Conservation (phyloP, 2,329 filamentous ascomycete genomes). For the Ceratocystis ficicola region DNA sequence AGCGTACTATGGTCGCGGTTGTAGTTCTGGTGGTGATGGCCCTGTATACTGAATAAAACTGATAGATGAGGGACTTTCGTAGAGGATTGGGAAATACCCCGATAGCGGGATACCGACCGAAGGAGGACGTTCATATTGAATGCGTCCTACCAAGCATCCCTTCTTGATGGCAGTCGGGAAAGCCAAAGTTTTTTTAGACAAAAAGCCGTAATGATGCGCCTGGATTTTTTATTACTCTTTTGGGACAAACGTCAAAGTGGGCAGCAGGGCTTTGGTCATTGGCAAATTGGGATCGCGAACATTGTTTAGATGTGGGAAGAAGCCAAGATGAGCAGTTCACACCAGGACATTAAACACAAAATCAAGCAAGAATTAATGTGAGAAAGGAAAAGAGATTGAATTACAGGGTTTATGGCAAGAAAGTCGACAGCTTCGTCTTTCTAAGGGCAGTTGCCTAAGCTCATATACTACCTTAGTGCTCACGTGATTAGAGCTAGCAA, state of each 20-base stretch:
- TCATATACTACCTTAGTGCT: background rate
- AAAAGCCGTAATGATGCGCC: background rate
- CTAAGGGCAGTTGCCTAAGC: background rate
- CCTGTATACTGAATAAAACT: background rate
- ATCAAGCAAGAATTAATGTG: background rate
- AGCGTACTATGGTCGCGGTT: background rate
- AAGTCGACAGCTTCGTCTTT: background rate
- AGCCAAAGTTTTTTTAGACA: background rate
- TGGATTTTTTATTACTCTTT: background rate
- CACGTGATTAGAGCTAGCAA: background rate
- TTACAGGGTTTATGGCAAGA: background rate
- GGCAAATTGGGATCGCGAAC: background rate
- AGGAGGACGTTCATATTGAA: constrained; percentile 20
- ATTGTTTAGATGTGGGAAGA: background rate
- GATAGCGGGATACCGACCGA: constrained; percentile 10
- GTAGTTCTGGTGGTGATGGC: background rate
- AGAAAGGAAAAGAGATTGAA: background rate
- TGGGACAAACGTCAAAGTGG: background rate
- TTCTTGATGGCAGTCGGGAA: background rate
- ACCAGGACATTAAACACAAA: background rate
- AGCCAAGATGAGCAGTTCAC: background rate
- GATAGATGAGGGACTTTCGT: background rate
- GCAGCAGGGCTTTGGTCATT: background rate
- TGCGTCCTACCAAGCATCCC: constrained; percentile 5
- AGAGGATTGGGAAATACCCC: constrained; percentile 6